Evolutionary conservation across 331 rosid species (phyloP), one percentile per base, ranked within the genome.

Genomic region (Stylosanthes scabra): DNA sequence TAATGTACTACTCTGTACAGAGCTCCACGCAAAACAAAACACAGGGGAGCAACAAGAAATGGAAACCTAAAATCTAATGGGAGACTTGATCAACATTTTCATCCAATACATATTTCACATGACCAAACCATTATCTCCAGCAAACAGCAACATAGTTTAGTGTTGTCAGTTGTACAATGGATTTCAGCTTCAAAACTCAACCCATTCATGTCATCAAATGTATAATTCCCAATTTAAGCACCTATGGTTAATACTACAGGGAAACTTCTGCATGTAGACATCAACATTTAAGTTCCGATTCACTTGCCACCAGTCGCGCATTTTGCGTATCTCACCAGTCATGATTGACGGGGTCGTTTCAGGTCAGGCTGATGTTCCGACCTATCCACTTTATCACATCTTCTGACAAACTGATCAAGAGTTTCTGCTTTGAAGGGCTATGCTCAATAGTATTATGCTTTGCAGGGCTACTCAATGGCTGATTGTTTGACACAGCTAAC

Each of bases 361-460:
- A 62, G 67, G 81, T 77, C 74, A 40, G 91, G 74, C 68, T 79
- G 83, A 50, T 40, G 70, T 69, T 88, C 84, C 15, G 31, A 14
- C 66, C 66, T 79, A 49, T 72, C 85, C 45, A 6, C 56, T 67
- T 68, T 74, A 55, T 71, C 86, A 57, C 99, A 94, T 49, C 89
- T 93, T 79, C 84, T 87, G 50, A 91, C 59, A 72, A 74, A 91
- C 45, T 83, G 78, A 70, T 93, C 96, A 4, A 93, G 90, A n/a
- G 89, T 93, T 80, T 80, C 72, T 74, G 83, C 72, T 74, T 80
- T 68, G 77, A 42, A 49, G 77, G 77, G 39, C 77, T 72, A 58
- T 68, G 76, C 71, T 82, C 89, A 1, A 86, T 84, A 37, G 83
- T 88, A 62, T 69, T 83, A 86, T 89, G 91, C 86, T 86, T 84